A percentile compares a stretch with the other conserved stretches of the same genome.
phyloP scores from a whole-genome alignment of 2,329 filamentous ascomycete species.

The Fusarium pilosicola region DNA sequence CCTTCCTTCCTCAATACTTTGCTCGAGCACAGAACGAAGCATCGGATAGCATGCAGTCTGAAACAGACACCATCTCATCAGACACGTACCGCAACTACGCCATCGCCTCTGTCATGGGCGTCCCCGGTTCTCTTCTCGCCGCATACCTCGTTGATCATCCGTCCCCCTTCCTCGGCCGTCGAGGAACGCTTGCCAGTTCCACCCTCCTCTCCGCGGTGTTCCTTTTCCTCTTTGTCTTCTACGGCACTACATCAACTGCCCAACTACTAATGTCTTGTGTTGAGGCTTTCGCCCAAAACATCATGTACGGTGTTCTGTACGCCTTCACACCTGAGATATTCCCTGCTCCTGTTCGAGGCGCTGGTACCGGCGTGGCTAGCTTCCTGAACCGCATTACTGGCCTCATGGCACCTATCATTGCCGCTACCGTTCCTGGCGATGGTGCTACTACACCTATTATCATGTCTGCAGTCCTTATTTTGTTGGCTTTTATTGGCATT shows the following conservation, averaged over 20 bases:
- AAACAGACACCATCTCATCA: constrained; percentile 53
- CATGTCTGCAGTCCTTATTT: constrained; percentile 65
- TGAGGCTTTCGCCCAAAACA: constrained; percentile 78
- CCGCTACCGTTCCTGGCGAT: constrained; percentile 67
- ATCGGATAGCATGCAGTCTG: constrained; percentile 42
- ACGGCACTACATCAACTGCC: constrained; percentile 64
- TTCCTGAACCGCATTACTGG: constrained; percentile 76
- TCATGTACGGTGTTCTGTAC: constrained; percentile 81
- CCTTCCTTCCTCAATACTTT: constrained; percentile 89
- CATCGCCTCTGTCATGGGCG: constrained; percentile 79
- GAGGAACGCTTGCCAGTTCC: constrained; percentile 75
- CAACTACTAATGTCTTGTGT: constrained; percentile 75
- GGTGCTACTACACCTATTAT: constrained; percentile 68
- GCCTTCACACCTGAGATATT: constrained; percentile 83
- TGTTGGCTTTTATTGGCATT: constrained; percentile 69
- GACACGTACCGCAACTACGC: constrained; percentile 82
- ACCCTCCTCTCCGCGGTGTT: constrained; percentile 75
- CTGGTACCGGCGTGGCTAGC: constrained; percentile 76
- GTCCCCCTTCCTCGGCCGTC: constrained; percentile 72
- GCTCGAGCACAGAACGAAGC: constrained; percentile 61
- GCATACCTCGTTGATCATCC: constrained; percentile 75
- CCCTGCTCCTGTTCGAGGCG: constrained; percentile 76
- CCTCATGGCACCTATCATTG: constrained; percentile 74
- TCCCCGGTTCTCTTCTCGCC: constrained; percentile 80
- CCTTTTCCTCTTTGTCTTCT: constrained; percentile 72